Evolutionary conservation across 202 grass and related monocot species (phyloP).

Genomic region (Schoenoplectus triqueter): DNA sequence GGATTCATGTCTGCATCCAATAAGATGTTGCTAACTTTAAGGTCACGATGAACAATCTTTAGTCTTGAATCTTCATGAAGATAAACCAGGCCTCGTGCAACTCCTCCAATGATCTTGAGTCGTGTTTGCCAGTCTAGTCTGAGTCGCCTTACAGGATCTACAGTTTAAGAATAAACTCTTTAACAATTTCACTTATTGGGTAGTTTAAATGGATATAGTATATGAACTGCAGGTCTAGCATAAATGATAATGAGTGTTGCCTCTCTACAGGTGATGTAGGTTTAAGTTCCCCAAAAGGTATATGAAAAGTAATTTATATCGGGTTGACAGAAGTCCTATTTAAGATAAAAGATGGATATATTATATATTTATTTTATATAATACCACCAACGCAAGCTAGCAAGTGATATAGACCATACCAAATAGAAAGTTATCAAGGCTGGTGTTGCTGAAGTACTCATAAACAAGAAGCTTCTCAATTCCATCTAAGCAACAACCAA

Average conservation of each 20-base stretch:
- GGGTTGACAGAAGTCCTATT: no score
- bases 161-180: background rate
- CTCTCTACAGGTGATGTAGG: no score
- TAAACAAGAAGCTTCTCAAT: slow-evolving; percentile 59
- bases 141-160: background rate
- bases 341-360: no score
- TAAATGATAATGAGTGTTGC: no score
- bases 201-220: no score
- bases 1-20: background rate
- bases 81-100: background rate
- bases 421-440: slow-evolving; percentile 66
- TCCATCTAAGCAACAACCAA: slow-evolving; percentile 54
- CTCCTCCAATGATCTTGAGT: background rate
- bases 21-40: background rate
- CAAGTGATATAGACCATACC: slow-evolving; percentile 41
- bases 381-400: no score
- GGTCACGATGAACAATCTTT: background rate
- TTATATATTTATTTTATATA: no score
- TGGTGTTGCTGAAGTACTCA: slow-evolving; percentile 57
- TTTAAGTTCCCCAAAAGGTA: no score
- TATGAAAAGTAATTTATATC: no score
- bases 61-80: background rate
- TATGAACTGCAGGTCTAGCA: no score
- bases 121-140: background rate
- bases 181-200: no score